Evolutionary conservation across 192 early-diverging fungal genomes (phyloP).

Genomic region (Coemansia sp.): DNA sequence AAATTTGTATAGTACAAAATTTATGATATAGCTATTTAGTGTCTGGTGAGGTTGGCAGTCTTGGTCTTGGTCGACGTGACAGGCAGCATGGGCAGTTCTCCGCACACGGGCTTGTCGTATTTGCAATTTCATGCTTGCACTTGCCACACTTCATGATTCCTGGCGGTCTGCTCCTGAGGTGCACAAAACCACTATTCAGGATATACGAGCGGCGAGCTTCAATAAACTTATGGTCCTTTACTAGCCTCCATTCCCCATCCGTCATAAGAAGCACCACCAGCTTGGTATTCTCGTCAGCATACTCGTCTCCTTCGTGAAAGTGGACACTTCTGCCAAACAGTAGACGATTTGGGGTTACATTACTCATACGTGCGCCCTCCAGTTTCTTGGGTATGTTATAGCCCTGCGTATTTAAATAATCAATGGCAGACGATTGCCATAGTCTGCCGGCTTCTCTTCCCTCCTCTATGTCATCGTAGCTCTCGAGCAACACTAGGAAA

Average conservation of each 20-base stretch:
- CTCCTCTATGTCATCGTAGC: background rate
- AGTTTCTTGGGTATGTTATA: background rate
- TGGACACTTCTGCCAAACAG: background rate
- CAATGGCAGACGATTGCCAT: background rate
- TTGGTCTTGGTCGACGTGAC: background rate
- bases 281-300: background rate
- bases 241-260: background rate
- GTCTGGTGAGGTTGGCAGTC: background rate
- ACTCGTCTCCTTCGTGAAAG: no score
- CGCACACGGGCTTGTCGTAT: background rate
- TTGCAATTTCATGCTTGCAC: background rate
- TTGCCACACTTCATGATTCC: background rate
- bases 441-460: background rate
- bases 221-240: background rate
- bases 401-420: background rate
- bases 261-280: background rate
- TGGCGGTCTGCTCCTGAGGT: background rate
- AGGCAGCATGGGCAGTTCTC: background rate
- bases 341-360: background rate
- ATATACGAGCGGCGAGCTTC: background rate
- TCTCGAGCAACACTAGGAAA: background rate
- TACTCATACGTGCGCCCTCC: no score
- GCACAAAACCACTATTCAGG: background rate
- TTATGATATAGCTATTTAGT: no score
- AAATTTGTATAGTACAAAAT: no score